These are phyloP conservation scores for Brassica napus DNA, from an alignment of 345 rosid species.

Conservation along the genomic window DNA sequence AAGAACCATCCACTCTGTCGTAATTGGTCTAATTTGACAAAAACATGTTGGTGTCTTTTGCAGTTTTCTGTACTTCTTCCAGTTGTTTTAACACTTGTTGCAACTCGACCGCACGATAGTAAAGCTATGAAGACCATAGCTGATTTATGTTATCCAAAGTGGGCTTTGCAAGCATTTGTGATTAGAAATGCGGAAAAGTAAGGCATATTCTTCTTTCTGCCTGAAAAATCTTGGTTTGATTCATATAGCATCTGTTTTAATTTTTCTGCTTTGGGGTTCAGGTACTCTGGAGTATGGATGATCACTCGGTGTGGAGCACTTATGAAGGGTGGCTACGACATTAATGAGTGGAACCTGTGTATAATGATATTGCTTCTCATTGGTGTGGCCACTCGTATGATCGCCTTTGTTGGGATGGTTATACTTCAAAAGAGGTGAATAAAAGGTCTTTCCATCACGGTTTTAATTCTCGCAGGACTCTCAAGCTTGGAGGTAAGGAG, in stretches of 20 bases:
- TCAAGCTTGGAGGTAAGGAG: background rate
- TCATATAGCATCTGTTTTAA: background rate
- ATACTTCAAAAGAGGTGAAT: constrained; percentile 68
- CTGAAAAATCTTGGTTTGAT: constrained; percentile 1
- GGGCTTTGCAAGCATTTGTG: constrained; percentile 90
- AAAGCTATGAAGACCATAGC: constrained; percentile 45
- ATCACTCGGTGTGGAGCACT: constrained; percentile 78
- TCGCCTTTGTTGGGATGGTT: constrained; percentile 65
- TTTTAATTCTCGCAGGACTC: background rate
- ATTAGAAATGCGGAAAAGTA: constrained; percentile 81
- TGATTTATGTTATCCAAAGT: constrained; percentile 75
- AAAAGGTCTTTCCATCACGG: background rate
- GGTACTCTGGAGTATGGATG: constrained; percentile 91
- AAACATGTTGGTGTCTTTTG: constrained; percentile 26
- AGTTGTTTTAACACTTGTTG: constrained; percentile 88
- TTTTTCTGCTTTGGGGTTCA: constrained; percentile 26
- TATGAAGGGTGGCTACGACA: constrained; percentile 55
- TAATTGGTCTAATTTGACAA: constrained; percentile 15
- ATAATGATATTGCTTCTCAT: constrained; percentile 54
- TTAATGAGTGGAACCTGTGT: constrained; percentile 60
- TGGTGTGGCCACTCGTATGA: constrained; percentile 52
- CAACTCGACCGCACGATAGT: constrained; percentile 50
- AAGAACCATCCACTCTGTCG: background rate
- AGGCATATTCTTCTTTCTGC: background rate
- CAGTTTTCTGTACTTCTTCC: constrained; percentile 98